Evolutionary conservation across 2,329 filamentous ascomycete species (phyloP).

Genomic region (Claviceps sp.): DNA sequence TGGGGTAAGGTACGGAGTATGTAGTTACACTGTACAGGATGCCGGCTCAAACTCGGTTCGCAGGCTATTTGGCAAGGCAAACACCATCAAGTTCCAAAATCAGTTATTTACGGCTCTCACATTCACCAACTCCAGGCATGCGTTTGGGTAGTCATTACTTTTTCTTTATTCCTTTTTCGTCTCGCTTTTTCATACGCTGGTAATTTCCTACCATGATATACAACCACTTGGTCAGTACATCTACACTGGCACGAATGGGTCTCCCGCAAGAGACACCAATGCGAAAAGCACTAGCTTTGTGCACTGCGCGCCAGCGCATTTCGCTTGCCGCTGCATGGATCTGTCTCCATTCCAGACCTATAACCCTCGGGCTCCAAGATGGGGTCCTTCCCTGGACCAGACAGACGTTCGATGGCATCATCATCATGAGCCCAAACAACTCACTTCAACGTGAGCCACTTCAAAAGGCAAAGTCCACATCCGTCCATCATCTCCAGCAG

Average conservation of each 20-base stretch:
- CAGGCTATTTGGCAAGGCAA: not conserved
- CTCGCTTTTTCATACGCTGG: conserved; percentile 9
- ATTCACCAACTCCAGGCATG: not conserved
- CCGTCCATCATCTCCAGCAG: conserved; percentile 10
- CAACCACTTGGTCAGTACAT: conserved; percentile 16
- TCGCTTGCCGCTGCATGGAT: conserved; percentile 1
- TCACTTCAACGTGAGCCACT: conserved; percentile 10
- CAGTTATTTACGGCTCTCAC: not conserved
- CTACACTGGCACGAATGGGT: conserved; percentile 8
- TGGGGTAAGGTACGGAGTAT: too few relatives aligned
- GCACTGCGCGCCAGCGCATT: not conserved
- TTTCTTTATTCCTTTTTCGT: conserved; percentile 1
- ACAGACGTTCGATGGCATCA: not conserved
- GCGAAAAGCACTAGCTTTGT: conserved; percentile 14
- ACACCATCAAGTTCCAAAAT: not conserved
- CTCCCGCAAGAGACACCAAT: conserved; percentile 7
- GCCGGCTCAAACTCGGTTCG: not conserved
- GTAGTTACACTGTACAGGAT: not conserved
- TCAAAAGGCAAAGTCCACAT: conserved; percentile 1
- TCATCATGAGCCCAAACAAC: conserved; percentile 6
- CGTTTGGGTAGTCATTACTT: not conserved
- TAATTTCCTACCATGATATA: conserved; percentile 7
- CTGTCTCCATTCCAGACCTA: conserved; percentile 3
- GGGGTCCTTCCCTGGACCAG: not conserved
- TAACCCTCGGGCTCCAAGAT: conserved; percentile 6